Evolutionary conservation across 768 basidiomycete genomes (phyloP).

Genomic region (Paxillus involutus): DNA sequence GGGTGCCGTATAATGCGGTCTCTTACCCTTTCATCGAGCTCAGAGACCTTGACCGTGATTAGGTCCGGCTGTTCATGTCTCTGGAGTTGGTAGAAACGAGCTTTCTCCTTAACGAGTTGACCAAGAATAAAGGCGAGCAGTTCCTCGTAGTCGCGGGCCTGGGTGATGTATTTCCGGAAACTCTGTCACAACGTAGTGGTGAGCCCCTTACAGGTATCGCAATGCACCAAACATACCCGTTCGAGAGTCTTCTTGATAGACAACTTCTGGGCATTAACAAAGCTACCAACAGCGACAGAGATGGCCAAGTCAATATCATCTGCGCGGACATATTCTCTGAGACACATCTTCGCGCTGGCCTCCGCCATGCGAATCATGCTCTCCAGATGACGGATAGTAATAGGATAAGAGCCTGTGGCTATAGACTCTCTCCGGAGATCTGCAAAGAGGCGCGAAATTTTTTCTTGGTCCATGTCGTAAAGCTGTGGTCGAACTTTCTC

Average conservation of each 20-base stretch:
- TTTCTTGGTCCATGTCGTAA: slow-evolving; percentile 94
- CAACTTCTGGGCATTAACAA: slow-evolving; percentile 96
- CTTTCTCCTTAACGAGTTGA: slow-evolving; percentile 89
- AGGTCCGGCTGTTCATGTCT: slow-evolving; percentile 75
- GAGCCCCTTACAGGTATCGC: slow-evolving; percentile 1
- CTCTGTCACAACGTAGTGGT: slow-evolving; percentile 48
- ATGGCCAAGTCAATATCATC: slow-evolving; percentile 99
- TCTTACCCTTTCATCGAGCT: slow-evolving; percentile 85
- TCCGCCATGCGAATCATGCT: slow-evolving; percentile 99
- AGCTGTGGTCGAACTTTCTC: slow-evolving; percentile 92
- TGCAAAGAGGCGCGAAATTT: slow-evolving; percentile 89
- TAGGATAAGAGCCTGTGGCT: slow-evolving; percentile 98
- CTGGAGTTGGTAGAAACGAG: slow-evolving; percentile 78
- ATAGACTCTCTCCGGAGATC: slow-evolving; percentile 95
- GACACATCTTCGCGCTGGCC: slow-evolving; percentile 97
- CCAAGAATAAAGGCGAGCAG: slow-evolving; percentile 93
- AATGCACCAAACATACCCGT: slow-evolving; percentile 49
- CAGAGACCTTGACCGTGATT: slow-evolving; percentile 72
- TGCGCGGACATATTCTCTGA: slow-evolving; percentile 91
- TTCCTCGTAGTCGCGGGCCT: slow-evolving; percentile 95
- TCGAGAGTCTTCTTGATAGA: slow-evolving; percentile 98
- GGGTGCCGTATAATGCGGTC: background rate
- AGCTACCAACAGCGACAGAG: slow-evolving; percentile 91
- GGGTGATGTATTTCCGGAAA: slow-evolving; percentile 96
- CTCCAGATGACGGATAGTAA: slow-evolving; percentile 96